Base-by-base conservation (phyloP, 768 basidiomycete species). In the Chalciporus piperatus region DNA sequence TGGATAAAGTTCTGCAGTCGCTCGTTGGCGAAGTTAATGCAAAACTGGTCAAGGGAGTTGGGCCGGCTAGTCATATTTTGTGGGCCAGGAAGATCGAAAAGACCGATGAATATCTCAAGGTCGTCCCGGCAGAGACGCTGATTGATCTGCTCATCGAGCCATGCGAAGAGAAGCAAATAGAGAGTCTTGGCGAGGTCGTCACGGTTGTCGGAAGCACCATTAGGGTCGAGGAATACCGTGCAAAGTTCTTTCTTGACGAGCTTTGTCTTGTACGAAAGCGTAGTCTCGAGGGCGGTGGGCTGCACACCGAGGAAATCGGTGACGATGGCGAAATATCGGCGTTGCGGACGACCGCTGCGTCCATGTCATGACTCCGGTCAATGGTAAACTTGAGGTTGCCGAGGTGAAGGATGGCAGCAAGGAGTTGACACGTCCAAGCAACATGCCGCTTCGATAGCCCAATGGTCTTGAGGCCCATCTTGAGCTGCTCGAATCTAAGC, bases 131-230 rank as follows among this genome's bases (percentile, higher is more conserved):
- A 97, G 14, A 99, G 82, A 37, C 89, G 89, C 59, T 97, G 89
- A 66, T 98, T 98, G 75, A 98, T 87, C 65, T 92, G 82, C 65
- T 98, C 97, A 66, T 95, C 95, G 52, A 98, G 71, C 95, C 95
- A 98, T 3, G 92, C 85, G 62, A 98, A 98, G 17, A 98, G 80
- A 3, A 99, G 81, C 4, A 93, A 92, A 66, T 98, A 98, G 0
- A 98, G 79, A 0, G 91, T 89, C 67, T 93, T 88, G 17, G 95
- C 92, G 33, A 99, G 84, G 67, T 96, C 92, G 63, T 98, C 96
- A 41, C 94, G 77, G 59, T 98, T 97, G 62, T 89, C 87, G 0
- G 91, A 86, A 2, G 96, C 92, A 47, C 90, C 91, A 64, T 98
- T 94, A 0, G 90, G 85, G 65, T 98, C 95, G 41, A 98, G 80